Conservation (phyloP, 208 protist species). For the Leishmania guyanensis region DNA sequence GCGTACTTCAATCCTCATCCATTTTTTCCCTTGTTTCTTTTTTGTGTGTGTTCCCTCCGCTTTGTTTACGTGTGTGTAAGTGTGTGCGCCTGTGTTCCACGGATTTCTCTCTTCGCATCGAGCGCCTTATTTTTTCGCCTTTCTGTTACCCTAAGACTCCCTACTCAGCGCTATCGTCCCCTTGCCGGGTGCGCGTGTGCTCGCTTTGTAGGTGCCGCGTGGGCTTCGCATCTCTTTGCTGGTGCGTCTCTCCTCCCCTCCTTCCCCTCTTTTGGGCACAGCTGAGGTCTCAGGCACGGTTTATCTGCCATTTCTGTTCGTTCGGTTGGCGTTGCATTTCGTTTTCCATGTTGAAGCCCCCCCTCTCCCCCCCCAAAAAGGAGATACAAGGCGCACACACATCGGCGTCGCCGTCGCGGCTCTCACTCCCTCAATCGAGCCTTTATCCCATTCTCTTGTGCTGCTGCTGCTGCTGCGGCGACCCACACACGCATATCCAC, state of each 20-base stretch:
- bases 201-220: neutral
- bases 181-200: neutral
- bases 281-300: too few species aligned
- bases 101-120: neutral
- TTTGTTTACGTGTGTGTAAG: neutral
- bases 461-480: neutral
- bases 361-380: neutral
- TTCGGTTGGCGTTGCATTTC: neutral
- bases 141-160: neutral
- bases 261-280: neutral
- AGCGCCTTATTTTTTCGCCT: neutral
- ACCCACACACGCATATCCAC: neutral
- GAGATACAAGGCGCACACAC: neutral
- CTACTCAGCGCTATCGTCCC: neutral
- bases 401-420: neutral
- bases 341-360: neutral
- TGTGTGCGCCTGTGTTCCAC: neutral
- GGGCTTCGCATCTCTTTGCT: neutral
- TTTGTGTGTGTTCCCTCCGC: too few species aligned
- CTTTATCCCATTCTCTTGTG: too few species aligned
- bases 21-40: neutral
- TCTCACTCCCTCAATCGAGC: neutral
- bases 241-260: neutral
- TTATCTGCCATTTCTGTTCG: neutral
- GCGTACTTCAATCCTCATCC: neutral